A percentile compares a stretch with the other conserved stretches of the same genome.
These are phyloP conservation scores for Candida broadrunensis DNA, from an alignment of 805 yeast genomes.

Conservation along the genomic window DNA sequence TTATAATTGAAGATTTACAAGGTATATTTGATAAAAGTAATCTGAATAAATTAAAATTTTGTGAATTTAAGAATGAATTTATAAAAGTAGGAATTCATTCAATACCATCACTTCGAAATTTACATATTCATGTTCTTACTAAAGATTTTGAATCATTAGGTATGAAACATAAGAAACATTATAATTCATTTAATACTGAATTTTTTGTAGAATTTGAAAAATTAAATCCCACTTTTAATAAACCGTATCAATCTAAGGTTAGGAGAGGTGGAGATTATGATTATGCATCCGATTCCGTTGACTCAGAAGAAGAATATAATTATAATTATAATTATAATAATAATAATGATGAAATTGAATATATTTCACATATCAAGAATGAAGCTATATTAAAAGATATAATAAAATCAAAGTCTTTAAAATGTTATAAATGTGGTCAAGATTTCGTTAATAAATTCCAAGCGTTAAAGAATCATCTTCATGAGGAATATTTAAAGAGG, in stretches of 20 bases:
- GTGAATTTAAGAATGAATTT: conserved; percentile 19
- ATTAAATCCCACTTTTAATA: conserved; percentile 23
- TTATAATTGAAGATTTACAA: conserved; percentile 27
- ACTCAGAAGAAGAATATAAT: conserved; percentile 1
- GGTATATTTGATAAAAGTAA: conserved; percentile 11
- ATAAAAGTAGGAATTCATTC: conserved; percentile 66
- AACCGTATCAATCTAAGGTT: conserved; percentile 3
- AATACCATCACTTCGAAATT: conserved; percentile 63
- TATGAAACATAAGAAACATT: conserved; percentile 64
- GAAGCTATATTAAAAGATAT: background rate
- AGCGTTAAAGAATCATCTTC: background rate
- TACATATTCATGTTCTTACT: conserved; percentile 74
- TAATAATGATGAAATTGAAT: background rate
- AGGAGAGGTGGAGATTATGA: background rate
- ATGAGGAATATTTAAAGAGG: background rate
- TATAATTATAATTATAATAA: too few species aligned
- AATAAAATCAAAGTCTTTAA: background rate
- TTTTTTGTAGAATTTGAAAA: conserved; percentile 60
- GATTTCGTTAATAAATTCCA: background rate
- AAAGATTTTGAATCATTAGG: conserved; percentile 54
- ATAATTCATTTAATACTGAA: conserved; percentile 62
- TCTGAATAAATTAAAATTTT: conserved; percentile 3
- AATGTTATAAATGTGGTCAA: background rate
- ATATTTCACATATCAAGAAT: background rate
- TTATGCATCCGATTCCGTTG: conserved; percentile 3